Base-by-base conservation (phyloP, 192 early-diverging fungal genomes). In the Podila verticillata region DNA sequence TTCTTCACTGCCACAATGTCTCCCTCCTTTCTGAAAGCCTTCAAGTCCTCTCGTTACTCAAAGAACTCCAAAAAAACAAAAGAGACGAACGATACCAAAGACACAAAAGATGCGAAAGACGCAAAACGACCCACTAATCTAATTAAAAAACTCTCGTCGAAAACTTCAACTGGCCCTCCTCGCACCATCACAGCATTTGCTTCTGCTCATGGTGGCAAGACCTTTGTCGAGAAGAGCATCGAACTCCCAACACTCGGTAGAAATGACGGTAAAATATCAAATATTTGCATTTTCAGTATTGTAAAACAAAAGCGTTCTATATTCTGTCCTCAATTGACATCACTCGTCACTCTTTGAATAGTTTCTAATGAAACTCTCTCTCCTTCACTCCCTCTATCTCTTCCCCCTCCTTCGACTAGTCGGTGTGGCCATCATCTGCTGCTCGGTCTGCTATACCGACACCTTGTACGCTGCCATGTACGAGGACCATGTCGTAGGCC, bases 401-500 rank as follows among this genome's bases (percentile, higher is more conserved):
- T 34, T 34, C 32, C 13, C 13, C 13, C 39, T 44, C 39, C 34
- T 5, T 44, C 26, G 9, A 26, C 7, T 35, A 70, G 74, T 77
- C 12, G 68, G 64, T 2, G 57, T 79, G 12, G 64, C 75, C 12
- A 72, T 79, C 24, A 35, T 72, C 58, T 79, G 75, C 60, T 79
- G 75, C 60, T 56, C 68, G 20, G 75, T 79, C 17, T 79, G 75
- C 69, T 79, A 44, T 32, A 79, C 75, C 49, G 75, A 79, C 28
- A 79, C 75, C 64, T 62, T 84, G 48, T 72, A 60, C 47, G 71
- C 77, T 3, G 61, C 81, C 48, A 63, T 57, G 65, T 19, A 39
- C 13, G 78, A 81, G 54, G 83, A 75, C 19, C 72, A 82, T 10
- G 86, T 93, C 36, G 87, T 87, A 36, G 90, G 92, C 13, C 92